Conservation (phyloP, 192 early-diverging fungal species). For the Linnemannia hyalina region DNA sequence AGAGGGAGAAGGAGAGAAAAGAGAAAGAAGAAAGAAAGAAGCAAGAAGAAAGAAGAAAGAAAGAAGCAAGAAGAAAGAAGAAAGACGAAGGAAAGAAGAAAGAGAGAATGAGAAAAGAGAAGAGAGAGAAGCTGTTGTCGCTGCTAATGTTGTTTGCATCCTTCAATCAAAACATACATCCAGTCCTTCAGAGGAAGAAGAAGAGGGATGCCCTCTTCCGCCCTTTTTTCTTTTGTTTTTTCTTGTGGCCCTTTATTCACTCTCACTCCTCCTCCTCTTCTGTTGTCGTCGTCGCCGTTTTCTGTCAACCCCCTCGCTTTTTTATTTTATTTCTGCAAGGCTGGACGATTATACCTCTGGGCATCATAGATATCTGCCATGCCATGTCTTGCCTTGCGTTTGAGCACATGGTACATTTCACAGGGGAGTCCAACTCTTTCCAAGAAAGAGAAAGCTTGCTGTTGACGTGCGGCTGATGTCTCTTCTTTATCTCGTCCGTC, state of each 20-base stretch:
- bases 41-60: neutral
- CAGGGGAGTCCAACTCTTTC: neutral
- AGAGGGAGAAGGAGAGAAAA: neutral
- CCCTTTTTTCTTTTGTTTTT: no score
- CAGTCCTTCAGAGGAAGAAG: no score
- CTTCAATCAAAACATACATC: no score
- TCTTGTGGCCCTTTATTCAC: neutral
- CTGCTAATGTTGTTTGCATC: no score
- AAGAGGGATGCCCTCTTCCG: neutral
- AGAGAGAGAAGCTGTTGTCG: neutral
- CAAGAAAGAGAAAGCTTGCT: no score
- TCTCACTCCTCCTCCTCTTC: neutral
- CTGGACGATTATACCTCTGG: no score
- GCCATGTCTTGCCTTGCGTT: neutral
- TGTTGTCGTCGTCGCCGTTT: neutral
- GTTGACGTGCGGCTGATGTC: no score
- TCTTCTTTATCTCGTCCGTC: no score
- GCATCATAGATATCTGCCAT: no score
- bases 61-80: no score
- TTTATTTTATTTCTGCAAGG: no score
- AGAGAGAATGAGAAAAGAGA: neutral
- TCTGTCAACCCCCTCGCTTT: neutral
- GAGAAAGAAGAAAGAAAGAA: neutral
- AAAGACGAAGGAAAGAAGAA: neutral
- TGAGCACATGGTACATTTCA: neutral